Evolutionary conservation across 768 basidiomycete species (phyloP), one percentile per base, ranked within the genome.

Genomic region (Leccinum rimulosum): DNA sequence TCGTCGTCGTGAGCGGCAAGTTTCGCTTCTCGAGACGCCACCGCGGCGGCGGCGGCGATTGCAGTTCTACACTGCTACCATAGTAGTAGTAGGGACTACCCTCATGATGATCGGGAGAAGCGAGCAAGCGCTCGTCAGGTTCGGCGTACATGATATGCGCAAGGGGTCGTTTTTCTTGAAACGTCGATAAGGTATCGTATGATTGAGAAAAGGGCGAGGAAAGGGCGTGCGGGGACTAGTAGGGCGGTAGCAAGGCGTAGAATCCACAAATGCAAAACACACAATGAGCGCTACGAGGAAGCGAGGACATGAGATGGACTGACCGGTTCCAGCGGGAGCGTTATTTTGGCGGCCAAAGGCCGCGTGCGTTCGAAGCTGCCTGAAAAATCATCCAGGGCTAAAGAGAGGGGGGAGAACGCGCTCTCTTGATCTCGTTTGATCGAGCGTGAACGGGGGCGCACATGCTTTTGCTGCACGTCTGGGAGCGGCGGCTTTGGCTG

Each of bases 111-210:
- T 19, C 22, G 19, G 12, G 52, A 36, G 28, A 10, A 17, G 17
- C 28, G 19, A 3, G 52, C 35, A n/a, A 25, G 6, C 65, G 59
- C 10, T 61, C 64, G 35, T 67, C 55, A 17, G 62, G 57, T 45
- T 73, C 63, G 7, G 62, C 59, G 53, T 66, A 64, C 38, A 64
- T 27, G 12, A 66, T 50, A 27, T 65, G 62, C 43, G 67, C 53
- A 8, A 43, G 15, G 3, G 54, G 27, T 25, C 52, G 27, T 19
- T 64, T 62, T 9, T 62, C 62, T 40, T 36, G 52, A n/a, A 28
- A 54, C 50, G 54, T 58, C 51, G 35, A 28, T 11, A 50, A 61
- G 51, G 61, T 52, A 31, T 59, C 57, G 28, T 56, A 47, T 6
- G 60, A 58, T n/a, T 66, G 55, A 4, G 33, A 56, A 17, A 65